Conservation (phyloP, 768 basidiomycete species). For the Pulveroboletus sp. region DNA sequence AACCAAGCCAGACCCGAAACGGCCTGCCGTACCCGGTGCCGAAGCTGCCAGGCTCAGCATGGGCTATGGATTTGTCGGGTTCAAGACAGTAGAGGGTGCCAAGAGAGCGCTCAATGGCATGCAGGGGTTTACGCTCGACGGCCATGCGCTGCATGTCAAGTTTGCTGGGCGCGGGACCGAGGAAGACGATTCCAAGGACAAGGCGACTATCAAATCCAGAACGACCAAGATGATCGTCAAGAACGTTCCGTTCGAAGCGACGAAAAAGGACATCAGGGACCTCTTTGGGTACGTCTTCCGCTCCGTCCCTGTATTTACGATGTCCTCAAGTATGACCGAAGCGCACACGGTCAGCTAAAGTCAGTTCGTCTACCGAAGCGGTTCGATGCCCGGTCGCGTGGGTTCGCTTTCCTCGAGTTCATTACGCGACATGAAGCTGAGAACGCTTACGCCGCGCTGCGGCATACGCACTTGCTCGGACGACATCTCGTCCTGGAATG, state of each 20-base stretch:
- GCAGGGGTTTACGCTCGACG: constrained; percentile 81
- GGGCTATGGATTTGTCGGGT: constrained; percentile 97
- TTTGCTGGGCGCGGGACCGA: constrained; percentile 80
- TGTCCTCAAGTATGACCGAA: constrained; percentile 28
- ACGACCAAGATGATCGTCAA: constrained; percentile 97
- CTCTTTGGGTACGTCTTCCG: constrained; percentile 72
- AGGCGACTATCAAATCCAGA: constrained; percentile 45
- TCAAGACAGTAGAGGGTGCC: constrained; percentile 71
- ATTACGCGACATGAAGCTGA: constrained; percentile 86
- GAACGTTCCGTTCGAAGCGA: constrained; percentile 96
- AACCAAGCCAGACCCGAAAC: constrained; percentile 84
- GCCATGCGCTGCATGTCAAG: constrained; percentile 77
- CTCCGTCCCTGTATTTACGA: neutral
- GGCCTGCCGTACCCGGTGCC: constrained; percentile 34
- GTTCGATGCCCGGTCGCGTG: constrained; percentile 82
- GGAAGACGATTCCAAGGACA: constrained; percentile 47
- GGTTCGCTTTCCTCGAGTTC: constrained; percentile 97
- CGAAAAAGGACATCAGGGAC: constrained; percentile 86
- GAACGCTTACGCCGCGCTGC: constrained; percentile 78
- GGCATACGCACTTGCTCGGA: constrained; percentile 94
- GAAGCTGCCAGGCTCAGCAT: constrained; percentile 67
- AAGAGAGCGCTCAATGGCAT: constrained; percentile 70
- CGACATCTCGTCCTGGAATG: constrained; percentile 93
- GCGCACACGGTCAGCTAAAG: constrained; percentile 89
- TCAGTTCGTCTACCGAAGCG: constrained; percentile 91